Conservation (phyloP, 345 rosid genomes). For the Pistacia integerrima region DNA sequence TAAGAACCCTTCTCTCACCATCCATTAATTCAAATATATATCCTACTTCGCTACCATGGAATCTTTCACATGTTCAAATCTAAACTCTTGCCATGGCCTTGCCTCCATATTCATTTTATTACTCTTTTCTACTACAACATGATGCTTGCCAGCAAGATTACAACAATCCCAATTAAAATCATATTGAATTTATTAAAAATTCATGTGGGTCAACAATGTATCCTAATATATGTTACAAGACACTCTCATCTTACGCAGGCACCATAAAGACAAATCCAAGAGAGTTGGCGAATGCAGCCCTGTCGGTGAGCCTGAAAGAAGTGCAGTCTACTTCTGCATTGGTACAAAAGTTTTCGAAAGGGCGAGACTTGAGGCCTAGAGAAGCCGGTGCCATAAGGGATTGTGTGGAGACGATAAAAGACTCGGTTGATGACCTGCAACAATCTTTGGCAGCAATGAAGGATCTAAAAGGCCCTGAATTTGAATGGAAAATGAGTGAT, state of each 20-base stretch:
- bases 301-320: conserved; percentile 28
- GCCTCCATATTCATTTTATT: conserved; percentile 11
- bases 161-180: not conserved
- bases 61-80: conserved; percentile 17
- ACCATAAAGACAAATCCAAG: conserved; percentile 27
- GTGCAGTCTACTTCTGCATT: conserved; percentile 18
- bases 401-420: conserved; percentile 37
- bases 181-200: conserved; percentile 28
- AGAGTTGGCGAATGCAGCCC: conserved; percentile 35
- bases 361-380: conserved; percentile 17
- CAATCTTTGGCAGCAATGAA: conserved; percentile 37
- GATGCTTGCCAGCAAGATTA: conserved; percentile 11
- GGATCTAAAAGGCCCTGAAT: conserved; percentile 36
- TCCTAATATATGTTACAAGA: conserved; percentile 39
- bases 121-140: not conserved
- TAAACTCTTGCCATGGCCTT: conserved; percentile 8
- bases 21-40: not conserved
- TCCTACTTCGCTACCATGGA: not conserved
- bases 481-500: conserved; percentile 31
- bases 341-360: conserved; percentile 17
- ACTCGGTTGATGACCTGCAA: conserved; percentile 35
- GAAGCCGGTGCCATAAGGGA: conserved; percentile 38
- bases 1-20: not conserved
- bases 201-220: conserved; percentile 43
- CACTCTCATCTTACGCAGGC: conserved; percentile 34